These are phyloP conservation scores for Plectosphaerella sp. DNA, from an alignment of 2,329 filamentous ascomycete genomes.

Conservation along the genomic window DNA sequence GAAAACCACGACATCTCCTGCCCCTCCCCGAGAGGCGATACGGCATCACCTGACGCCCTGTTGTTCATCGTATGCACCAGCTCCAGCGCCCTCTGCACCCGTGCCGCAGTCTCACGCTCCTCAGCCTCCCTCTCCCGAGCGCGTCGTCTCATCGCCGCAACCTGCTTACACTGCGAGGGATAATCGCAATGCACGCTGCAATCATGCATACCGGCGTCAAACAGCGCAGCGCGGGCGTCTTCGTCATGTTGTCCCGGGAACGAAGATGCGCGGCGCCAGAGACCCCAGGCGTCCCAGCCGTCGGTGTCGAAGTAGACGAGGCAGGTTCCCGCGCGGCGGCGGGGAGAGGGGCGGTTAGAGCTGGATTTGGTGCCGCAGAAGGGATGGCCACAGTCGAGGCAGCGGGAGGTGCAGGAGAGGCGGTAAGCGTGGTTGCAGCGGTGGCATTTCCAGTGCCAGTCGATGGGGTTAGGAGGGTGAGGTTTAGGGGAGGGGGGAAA, in stretches of 20 bases:
- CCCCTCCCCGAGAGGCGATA: background rate
- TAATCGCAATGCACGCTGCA: constrained; percentile 5
- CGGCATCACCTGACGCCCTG: background rate
- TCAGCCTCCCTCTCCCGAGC: background rate
- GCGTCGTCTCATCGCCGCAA: background rate
- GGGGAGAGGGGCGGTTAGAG: constrained; percentile 3
- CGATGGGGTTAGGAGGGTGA: constrained; percentile 4
- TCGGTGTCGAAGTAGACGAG: constrained; percentile 25
- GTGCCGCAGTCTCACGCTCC: background rate
- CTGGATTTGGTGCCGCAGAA: constrained; percentile 21
- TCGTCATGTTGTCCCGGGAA: background rate
- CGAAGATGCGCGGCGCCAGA: constrained; percentile 19
- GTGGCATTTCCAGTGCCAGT: constrained; percentile 30
- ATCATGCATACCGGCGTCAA: background rate
- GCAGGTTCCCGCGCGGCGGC: constrained; percentile 12
- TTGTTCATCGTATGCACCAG: background rate
- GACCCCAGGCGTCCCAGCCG: constrained; percentile 21
- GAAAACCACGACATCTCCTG: background rate
- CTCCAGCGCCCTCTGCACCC: background rate
- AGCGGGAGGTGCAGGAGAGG: constrained; percentile 27
- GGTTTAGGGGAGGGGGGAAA: background rate
- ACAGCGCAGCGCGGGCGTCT: background rate
- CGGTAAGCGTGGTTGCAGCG: constrained; percentile 20
- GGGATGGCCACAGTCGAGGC: constrained; percentile 31
- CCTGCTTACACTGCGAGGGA: constrained; percentile 3